Base-by-base conservation (phyloP, 768 basidiomycete genomes). In the Lentinula sp. region DNA sequence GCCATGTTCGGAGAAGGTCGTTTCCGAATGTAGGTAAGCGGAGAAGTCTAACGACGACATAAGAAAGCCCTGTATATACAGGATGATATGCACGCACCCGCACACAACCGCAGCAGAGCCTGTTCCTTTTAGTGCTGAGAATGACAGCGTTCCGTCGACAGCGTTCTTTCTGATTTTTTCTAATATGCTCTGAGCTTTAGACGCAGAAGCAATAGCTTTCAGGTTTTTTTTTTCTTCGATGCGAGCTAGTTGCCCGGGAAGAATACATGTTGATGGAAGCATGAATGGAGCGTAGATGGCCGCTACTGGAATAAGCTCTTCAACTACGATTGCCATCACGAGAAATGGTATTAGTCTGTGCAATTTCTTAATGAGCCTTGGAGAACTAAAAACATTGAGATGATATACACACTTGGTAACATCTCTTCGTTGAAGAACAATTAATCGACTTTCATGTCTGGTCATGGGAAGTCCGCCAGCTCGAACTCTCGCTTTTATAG, bases 261-360 rank as follows among this genome's bases (percentile, higher is more conserved):
- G 81, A 59, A 94, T 80, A 68, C 91, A 93, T 0, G 93, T 94
- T 2, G 91, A 93, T 0, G 93, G 93, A 32, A 95, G 83, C 76
- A 92, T 81, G 68, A 82, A 84, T 1, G 93, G 93, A n/a, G 84
- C 86, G 67, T 91, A 94, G 62, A 95, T 83, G 32, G 91, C 91
- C 63, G 93, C 83, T 63, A 95, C 79, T 13, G 93, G 93, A 59
- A 95, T 83, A 37, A 89, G 70, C 72, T 95, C 93, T 71, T 95
- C 93, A 0, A 91, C 76, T 13, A 93, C 70, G 32, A 91, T 69
- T 33, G 91, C 80, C 61, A 93, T 84, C 66, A 90, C 65, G 8
- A 92, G 68, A 74, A 94, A 95, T 0, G 93, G 93, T 3, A 93
- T 74, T 42, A 94, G 81, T 74, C 91, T 56, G 7, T 2, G 4